These are phyloP conservation scores for Trichoderma atrobrunneum DNA, from an alignment of 2,329 filamentous ascomycete genomes.

Conservation along the genomic window DNA sequence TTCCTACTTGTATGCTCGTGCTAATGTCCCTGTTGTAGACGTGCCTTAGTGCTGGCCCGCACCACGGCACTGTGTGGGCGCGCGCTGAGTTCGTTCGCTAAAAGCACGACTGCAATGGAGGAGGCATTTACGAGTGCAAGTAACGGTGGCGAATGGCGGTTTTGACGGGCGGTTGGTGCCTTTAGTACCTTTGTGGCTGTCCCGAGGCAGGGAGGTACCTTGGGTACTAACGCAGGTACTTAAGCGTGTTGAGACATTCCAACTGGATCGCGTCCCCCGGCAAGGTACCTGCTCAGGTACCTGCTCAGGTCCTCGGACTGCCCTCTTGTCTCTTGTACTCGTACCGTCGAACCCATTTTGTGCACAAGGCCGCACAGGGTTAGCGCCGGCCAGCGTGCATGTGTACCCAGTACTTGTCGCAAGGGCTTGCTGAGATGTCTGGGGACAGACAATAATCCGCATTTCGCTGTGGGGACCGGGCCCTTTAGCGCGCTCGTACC, in stretches of 20 bases:
- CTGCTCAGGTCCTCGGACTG: neutral
- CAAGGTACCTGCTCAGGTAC: no score
- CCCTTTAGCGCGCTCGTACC: conserved; percentile 12
- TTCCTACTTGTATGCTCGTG: neutral
- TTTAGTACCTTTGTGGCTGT: no score
- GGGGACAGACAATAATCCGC: conserved; percentile 5
- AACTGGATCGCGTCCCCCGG: no score
- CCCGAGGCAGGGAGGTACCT: no score
- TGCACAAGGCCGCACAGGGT: neutral
- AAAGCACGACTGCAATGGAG: neutral
- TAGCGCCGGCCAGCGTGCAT: neutral
- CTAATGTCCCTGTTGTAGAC: neutral
- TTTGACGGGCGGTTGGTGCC: neutral
- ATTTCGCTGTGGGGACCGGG: conserved; percentile 6
- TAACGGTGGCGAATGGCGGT: neutral
- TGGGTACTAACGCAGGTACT: no score
- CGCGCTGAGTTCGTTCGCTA: neutral
- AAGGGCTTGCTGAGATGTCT: conserved; percentile 8
- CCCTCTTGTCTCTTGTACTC: neutral
- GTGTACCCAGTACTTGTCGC: conserved; percentile 5
- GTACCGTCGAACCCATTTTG: neutral
- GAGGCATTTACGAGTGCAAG: neutral
- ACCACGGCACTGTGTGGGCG: conserved; percentile 16
- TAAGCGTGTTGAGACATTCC: no score
- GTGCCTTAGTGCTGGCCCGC: conserved; percentile 1